Evolutionary conservation across 441 rosid species (phyloP), one percentile per base, ranked within the genome.

Genomic region (Gossypium schwendimanii): DNA sequence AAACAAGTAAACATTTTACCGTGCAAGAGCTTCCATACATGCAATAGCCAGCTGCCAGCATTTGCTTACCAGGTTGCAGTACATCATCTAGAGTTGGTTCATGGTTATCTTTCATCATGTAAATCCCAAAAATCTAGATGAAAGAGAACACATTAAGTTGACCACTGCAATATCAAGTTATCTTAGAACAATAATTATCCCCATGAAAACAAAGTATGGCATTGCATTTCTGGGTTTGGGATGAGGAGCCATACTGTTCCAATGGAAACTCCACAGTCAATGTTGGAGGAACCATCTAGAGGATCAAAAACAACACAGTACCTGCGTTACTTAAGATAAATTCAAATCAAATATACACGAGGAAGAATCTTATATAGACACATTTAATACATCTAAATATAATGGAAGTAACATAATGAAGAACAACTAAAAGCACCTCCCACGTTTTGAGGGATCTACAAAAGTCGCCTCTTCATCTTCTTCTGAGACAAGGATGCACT

Each of bases 11-110:
- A 20, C 20, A 50, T n/a, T 67, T 20, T 94, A 95, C 99, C 93
- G 84, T 91, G 89, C 99, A 92, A 50, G 97, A 95, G 84, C 99
- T 95, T 79, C 98, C 99, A 63, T 95, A 95, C 98, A 95, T 91
- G 90, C 99, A 95, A 75, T 93, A 95, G 74, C 99, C 99, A 70
- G 99, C 99, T 5, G 99, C 99, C 12, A 92, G 65, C 93, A 95
- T 88, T 55, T 92, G 83, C 77, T 80, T 85, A 69, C 98, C 99
- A 31, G 98, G 94, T 85, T 90, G 91, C 82, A 95, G 81, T 33
- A 91, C 98, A 78, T 91, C 97, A 66, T 84, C 88, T 63, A 94
- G 77, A 47, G 91, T 84, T 65, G 98, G 96, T 72, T 90, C 92
- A 81, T 85, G 74, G 79, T 8, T 69, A 74, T 92, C 89, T 69